phyloP scores from a whole-genome alignment of 805 yeast species.

The Ogataea paradorogensis region DNA sequence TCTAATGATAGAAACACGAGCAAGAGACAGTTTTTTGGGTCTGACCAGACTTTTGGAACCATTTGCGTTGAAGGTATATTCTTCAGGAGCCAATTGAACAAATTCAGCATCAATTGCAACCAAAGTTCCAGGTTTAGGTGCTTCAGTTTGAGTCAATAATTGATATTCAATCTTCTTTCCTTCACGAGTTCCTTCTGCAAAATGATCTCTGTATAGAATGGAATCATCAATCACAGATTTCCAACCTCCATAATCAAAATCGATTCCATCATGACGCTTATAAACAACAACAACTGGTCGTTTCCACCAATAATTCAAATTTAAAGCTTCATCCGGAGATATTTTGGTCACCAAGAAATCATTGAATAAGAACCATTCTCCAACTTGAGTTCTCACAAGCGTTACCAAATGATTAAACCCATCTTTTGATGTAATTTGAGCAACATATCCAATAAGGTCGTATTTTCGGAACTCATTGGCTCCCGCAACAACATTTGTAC shows the following conservation, averaged over 20 bases:
- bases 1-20: slow-evolving; percentile 83
- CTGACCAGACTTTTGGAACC: slow-evolving; percentile 68
- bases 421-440: slow-evolving; percentile 57
- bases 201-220: slow-evolving; percentile 70
- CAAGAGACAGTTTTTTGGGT: slow-evolving; percentile 76
- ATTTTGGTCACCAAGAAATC: slow-evolving; percentile 84
- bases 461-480: slow-evolving; percentile 38
- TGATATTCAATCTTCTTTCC: slow-evolving; percentile 60
- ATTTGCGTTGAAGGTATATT: slow-evolving; percentile 69
- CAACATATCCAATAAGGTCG: slow-evolving; percentile 66
- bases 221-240: slow-evolving; percentile 52
- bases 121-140: slow-evolving; percentile 70
- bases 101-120: slow-evolving; percentile 98
- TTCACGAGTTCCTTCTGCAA: slow-evolving; percentile 64
- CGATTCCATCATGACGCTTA: slow-evolving; percentile 44
- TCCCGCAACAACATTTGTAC: slow-evolving; percentile 26
- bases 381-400: slow-evolving; percentile 43
- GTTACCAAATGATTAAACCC: slow-evolving; percentile 61
- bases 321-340: slow-evolving; percentile 72
- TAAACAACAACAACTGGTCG: slow-evolving; percentile 72
- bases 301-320: slow-evolving; percentile 76
- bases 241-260: slow-evolving; percentile 50
- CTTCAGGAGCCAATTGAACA: slow-evolving; percentile 76
- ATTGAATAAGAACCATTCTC: slow-evolving; percentile 79
- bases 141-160: slow-evolving; percentile 62